Base-by-base conservation (phyloP, 495 filamentous ascomycete genomes). In the Trichoderma parareesei region DNA sequence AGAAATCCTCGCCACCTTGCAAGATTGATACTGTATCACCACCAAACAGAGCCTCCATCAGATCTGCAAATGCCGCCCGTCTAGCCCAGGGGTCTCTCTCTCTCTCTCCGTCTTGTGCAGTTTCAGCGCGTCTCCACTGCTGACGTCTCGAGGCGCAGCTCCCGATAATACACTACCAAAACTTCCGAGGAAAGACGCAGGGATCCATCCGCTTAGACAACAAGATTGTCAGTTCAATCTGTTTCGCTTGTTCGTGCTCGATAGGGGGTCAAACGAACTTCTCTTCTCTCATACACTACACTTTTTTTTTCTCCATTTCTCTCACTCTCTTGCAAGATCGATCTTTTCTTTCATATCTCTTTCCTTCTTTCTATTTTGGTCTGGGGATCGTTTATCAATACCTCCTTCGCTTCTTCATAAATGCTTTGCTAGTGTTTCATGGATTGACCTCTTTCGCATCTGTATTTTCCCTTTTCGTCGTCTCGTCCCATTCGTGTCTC, bases 111-210 rank as follows among this genome's bases (percentile, higher is more conserved):
- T 9, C 49, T 57, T 8, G 3, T 57, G 49, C 49, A 11, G 53
- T 57, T 57, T 57, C 53, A 57, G 53, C 53, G 53, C 53, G 27
- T 10, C 53, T 33, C 53, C 53, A 57, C 53, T 57, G 53, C 53
- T 57, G 53, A 57, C 53, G 53, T 57, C 53, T 57, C 53, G 53
- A 57, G 53, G 53, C 53, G 53, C 53, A 57, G 53, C 37, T 35
- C 18, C 11, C 9, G 53, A 27, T 27, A 27, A 27, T 27, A 27
- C 53, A 57, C 53, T 57, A 27, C 27, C 53, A 37, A 37, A 57
- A 35, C 37, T 20, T 27, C 13, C 14, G 14, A 27, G 27, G 27
- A 27, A 27, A 27, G 27, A 27, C 27, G 20, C 53, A 49, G 46
- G 46, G 46, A 49, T 49, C 46, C n/a, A 18, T 4, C 46, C 27